A percentile compares a stretch with the other conserved stretches of the same genome.
Conservation (phyloP, 2,329 filamentous ascomycete genomes). For the Aspergillus costaricaensis region DNA sequence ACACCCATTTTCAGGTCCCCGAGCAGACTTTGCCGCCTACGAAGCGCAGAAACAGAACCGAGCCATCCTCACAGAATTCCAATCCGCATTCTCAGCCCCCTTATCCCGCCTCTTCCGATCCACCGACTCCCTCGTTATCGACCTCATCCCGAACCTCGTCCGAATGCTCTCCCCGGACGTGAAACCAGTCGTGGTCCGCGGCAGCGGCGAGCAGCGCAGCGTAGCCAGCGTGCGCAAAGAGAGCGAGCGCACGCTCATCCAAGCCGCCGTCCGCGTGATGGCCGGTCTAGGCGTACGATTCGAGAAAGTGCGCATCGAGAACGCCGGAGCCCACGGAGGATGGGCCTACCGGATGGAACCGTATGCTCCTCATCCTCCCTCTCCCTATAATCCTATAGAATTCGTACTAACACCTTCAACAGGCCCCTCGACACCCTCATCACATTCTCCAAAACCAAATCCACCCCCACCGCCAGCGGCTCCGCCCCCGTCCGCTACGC, state of each 20-base stretch:
- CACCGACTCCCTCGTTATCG: conserved; percentile 72
- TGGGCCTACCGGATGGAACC: conserved; percentile 97
- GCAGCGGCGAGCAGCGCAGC: conserved; percentile 63
- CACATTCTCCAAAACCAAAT: conserved; percentile 56
- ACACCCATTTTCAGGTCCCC: conserved; percentile 76
- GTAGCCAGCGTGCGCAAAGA: conserved; percentile 88
- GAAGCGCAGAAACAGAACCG: conserved; percentile 80
- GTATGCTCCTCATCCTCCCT: conserved; percentile 55
- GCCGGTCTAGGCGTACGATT: conserved; percentile 79
- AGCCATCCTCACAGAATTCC: conserved; percentile 71
- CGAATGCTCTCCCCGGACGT: conserved; percentile 85
- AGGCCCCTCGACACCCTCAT: conserved; percentile 75
- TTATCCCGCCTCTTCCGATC: conserved; percentile 78
- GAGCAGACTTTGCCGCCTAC: conserved; percentile 77
- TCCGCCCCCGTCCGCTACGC: conserved; percentile 82
- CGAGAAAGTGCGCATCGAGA: conserved; percentile 77
- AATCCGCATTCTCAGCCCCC: conserved; percentile 69
- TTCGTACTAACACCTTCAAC: conserved; percentile 14
- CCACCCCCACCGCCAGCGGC: conserved; percentile 51
- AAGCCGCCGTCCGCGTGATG: conserved; percentile 77
- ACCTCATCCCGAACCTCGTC: conserved; percentile 81
- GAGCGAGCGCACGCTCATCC: conserved; percentile 77
- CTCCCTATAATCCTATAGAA: background rate
- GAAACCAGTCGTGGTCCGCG: conserved; percentile 83
- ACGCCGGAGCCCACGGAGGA: conserved; percentile 61